Evolutionary conservation across 192 early-diverging fungal genomes (phyloP).

Genomic region (Pecoramyces ruminantium): DNA sequence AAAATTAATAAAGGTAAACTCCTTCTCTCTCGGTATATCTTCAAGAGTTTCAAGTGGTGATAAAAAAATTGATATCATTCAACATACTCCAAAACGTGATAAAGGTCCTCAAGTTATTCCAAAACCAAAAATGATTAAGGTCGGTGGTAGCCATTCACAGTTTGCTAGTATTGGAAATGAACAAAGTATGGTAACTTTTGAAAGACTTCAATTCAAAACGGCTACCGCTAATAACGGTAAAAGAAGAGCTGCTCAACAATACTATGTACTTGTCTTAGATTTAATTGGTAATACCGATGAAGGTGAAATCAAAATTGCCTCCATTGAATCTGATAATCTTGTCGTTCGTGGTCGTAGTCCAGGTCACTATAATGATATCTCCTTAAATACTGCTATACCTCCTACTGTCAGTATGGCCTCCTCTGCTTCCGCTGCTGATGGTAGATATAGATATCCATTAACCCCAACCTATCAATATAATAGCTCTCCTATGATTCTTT

Average conservation of each 20-base stretch:
- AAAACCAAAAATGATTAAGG: neutral
- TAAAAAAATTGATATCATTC: constrained; percentile 63
- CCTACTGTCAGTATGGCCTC: neutral
- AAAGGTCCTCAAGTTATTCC: constrained; percentile 56
- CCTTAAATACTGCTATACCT: neutral
- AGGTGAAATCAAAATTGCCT: constrained; percentile 40
- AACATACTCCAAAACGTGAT: constrained; percentile 82
- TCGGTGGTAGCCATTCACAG: neutral
- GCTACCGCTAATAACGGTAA: constrained; percentile 93
- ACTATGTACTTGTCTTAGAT: constrained; percentile 68
- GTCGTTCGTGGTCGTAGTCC: constrained; percentile 88
- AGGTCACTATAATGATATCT: constrained; percentile 73
- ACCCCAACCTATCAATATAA: neutral
- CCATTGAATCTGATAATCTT: constrained; percentile 54
- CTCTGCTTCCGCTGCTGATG: neutral
- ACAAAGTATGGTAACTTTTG: constrained; percentile 46
- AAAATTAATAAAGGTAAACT: constrained; percentile 23
- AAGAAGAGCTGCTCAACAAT: constrained; percentile 84
- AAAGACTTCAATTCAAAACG: constrained; percentile 90
- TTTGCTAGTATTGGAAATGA: neutral
- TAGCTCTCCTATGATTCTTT: neutral
- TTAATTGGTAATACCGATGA: constrained; percentile 54
- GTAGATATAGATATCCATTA: neutral
- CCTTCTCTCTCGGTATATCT: constrained; percentile 60
- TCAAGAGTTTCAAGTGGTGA: constrained; percentile 56